A percentile compares a stretch with the other conserved stretches of the same genome.
phyloP scores from a whole-genome alignment of 371 early-diverging fungal species.

The Mortierella sp. region DNA sequence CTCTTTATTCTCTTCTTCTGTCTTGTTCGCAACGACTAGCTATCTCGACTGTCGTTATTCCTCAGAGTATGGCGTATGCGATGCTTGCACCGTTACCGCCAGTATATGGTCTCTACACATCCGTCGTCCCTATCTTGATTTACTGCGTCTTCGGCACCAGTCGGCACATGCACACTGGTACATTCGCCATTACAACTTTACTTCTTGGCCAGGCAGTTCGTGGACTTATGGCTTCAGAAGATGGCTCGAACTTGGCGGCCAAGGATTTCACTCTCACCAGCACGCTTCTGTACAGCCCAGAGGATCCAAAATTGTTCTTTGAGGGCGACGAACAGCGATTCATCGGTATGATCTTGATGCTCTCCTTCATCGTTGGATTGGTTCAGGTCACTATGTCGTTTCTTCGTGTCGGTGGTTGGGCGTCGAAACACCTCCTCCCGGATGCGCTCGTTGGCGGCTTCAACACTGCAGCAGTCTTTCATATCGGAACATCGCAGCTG shows the following conservation, averaged over 20 bases:
- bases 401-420: constrained; percentile 50
- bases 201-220: constrained; percentile 59
- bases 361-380: constrained; percentile 54
- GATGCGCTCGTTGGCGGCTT: constrained; percentile 59
- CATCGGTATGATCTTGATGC: constrained; percentile 52
- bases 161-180: constrained; percentile 59
- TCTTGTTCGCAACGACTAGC: constrained; percentile 24
- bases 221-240: constrained; percentile 31
- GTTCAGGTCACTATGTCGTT: constrained; percentile 44
- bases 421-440: constrained; percentile 57
- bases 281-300: constrained; percentile 18
- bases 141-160: constrained; percentile 61
- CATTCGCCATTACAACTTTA: constrained; percentile 62
- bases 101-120: constrained; percentile 65
- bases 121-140: constrained; percentile 59
- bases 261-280: constrained; percentile 16
- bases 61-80: constrained; percentile 70
- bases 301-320: background rate
- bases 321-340: constrained; percentile 24
- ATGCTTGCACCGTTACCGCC: constrained; percentile 64
- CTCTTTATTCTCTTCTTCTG: background rate
- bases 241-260: background rate
- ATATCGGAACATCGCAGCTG: constrained; percentile 61
- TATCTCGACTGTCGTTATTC: constrained; percentile 62
- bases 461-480: constrained; percentile 60